Conservation (phyloP, 768 basidiomycete genomes). For the Coprinopsis sp. region DNA sequence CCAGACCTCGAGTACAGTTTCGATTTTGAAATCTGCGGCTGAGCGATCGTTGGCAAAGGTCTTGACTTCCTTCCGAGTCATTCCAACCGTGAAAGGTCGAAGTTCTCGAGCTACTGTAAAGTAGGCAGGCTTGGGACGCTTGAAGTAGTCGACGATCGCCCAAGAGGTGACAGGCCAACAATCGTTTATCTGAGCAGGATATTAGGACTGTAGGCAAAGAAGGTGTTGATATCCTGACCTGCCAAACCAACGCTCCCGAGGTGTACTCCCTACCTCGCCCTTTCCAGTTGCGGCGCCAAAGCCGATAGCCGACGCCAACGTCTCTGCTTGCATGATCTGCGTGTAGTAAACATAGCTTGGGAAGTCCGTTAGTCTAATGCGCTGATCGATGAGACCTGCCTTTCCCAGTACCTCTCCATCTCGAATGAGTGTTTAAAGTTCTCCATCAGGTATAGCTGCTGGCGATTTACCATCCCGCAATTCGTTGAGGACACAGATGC, state of each 20-base stretch:
- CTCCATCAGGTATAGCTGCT: slow-evolving; percentile 83
- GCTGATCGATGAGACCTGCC: neutral
- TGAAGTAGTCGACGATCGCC: slow-evolving; percentile 92
- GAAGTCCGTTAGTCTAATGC: neutral
- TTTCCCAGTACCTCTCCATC: slow-evolving; percentile 66
- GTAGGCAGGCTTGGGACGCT: slow-evolving; percentile 89
- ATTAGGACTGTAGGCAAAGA: neutral
- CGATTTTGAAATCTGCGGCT: slow-evolving; percentile 64
- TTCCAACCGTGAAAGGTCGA: slow-evolving; percentile 73
- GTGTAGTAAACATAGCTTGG: slow-evolving; percentile 87
- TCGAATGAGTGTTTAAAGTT: slow-evolving; percentile 90
- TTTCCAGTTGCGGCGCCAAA: slow-evolving; percentile 90
- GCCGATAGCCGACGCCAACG: slow-evolving; percentile 82
- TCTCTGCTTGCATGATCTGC: slow-evolving; percentile 95
- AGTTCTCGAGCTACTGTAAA: slow-evolving; percentile 85
- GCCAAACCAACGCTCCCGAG: slow-evolving; percentile 92
- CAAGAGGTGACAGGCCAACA: slow-evolving; percentile 95
- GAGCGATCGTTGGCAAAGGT: slow-evolving; percentile 54
- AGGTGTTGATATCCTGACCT: slow-evolving; percentile 62
- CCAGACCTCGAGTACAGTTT: slow-evolving; percentile 76
- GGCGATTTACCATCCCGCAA: neutral
- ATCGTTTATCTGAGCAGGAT: slow-evolving; percentile 61
- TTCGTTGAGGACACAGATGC: neutral
- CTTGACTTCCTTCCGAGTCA: slow-evolving; percentile 73
- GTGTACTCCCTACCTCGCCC: slow-evolving; percentile 85